These are phyloP conservation scores for Moesziomyces globuligerus DNA, from an alignment of 1,284 basidiomycete genomes.

Conservation along the genomic window DNA sequence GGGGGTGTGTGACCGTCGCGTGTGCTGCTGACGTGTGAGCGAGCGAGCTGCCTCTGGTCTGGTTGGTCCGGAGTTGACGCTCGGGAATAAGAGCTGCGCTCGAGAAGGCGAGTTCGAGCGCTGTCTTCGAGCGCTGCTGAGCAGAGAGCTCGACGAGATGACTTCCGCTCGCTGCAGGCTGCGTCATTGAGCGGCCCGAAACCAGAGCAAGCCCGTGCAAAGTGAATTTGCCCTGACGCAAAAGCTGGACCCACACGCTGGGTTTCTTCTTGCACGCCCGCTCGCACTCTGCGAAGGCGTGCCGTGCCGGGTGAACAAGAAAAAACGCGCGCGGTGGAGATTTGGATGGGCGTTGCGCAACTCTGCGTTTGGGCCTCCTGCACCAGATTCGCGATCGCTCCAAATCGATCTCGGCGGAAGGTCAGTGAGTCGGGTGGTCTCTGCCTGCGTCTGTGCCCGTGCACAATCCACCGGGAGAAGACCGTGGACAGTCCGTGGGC, in stretches of 20 bases:
- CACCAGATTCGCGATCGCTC: slow-evolving; percentile 5
- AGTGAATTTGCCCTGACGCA: neutral
- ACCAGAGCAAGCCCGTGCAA: neutral
- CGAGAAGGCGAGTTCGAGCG: no score
- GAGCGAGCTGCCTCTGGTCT: neutral
- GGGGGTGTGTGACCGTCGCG: neutral
- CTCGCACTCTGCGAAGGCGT: no score
- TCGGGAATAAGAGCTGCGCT: no score
- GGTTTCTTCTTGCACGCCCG: neutral
- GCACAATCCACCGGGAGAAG: neutral
- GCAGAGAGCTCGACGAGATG: no score
- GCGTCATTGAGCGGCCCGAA: neutral
- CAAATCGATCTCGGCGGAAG: slow-evolving; percentile 30
- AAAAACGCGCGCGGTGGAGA: slow-evolving; percentile 2
- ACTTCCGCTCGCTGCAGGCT: neutral
- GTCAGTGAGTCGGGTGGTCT: slow-evolving; percentile 6
- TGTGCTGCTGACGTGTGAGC: neutral
- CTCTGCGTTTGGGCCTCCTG: no score
- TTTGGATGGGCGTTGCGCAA: no score
- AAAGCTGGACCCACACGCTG: no score
- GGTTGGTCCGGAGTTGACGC: neutral
- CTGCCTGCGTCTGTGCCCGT: slow-evolving; percentile 7
- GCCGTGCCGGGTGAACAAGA: slow-evolving; percentile 2
- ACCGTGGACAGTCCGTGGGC: no score
- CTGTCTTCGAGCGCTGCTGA: no score